Evolutionary conservation across 257 asterid species (phyloP), one percentile per base, ranked within the genome.

Genomic region (Orobanche coerulescens): DNA sequence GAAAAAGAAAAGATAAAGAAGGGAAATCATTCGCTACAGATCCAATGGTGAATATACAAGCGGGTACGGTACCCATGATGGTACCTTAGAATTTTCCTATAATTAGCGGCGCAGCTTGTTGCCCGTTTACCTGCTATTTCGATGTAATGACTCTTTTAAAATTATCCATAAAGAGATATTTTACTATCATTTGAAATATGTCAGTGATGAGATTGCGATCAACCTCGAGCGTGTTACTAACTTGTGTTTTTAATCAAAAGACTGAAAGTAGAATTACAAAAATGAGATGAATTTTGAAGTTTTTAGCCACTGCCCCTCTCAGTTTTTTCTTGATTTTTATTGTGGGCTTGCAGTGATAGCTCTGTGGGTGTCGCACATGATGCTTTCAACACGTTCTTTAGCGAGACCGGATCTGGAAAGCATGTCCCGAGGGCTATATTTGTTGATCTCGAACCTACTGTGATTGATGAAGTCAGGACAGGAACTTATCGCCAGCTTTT

Each of bases 371-470:
- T 58, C 5, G 94, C 77, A 49, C 85, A 89, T 49, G 97, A 89
- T 81, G 86, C 97, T 34, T 89, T 89, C 78, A 86, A 86, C 72
- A 89, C 97, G 62, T 89, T 89, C 83, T 86, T 89, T 42, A 89
- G 97, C 10, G 94, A 89, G 79, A 89, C 95, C 9, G 82, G 97
- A n/a, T 73, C 91, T 0, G 97, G 97, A 34, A 86, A 84, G 85
- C 97, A 89, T 66, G 95, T 86, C 18, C 97, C 97, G 0, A 76
- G 96, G 59, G 96, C 96, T 36, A 82, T 89, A 37, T 89, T 89
- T 73, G 84, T 89, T 13, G 97, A 89, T 76, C 95, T 89, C 18
- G 97, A 89, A 52, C 97, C 97, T 3, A 89, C 95, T 12, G 97
- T 89, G 25, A 84, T 89, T 3, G 97, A 89, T 51, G 97, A 89